Evolutionary conservation across 2,329 filamentous ascomycete species (phyloP).

Genomic region (Penicillium rolfsii): DNA sequence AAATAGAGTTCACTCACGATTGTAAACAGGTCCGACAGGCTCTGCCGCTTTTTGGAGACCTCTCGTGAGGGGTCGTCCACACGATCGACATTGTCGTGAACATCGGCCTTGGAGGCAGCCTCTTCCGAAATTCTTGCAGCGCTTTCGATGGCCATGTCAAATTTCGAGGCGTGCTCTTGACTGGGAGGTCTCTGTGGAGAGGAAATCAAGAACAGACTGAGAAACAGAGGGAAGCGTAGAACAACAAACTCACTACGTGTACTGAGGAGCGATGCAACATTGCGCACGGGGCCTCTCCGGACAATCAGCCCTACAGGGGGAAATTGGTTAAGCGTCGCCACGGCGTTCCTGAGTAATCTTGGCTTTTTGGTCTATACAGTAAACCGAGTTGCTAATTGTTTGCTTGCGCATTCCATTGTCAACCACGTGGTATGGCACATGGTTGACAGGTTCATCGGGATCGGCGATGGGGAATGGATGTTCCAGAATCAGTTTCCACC

Average conservation of each 20-base stretch:
- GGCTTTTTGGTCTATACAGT: neutral
- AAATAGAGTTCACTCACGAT: constrained; percentile 26
- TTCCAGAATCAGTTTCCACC: neutral
- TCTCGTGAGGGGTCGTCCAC: constrained; percentile 14
- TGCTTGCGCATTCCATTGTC: neutral
- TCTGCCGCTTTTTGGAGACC: constrained; percentile 29
- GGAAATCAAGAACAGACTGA: neutral
- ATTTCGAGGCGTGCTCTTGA: neutral
- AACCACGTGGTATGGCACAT: neutral
- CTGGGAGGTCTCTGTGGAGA: neutral
- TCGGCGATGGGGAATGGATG: neutral
- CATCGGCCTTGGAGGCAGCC: constrained; percentile 1
- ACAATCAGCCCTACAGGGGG: neutral
- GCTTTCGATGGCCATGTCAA: constrained; percentile 4
- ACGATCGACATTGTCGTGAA: neutral
- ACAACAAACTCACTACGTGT: neutral
- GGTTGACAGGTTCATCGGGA: neutral
- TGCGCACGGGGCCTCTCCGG: neutral
- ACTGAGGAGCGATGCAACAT: neutral
- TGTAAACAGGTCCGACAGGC: constrained; percentile 33
- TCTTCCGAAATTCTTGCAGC: neutral
- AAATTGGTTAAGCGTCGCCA: neutral
- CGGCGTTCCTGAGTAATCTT: neutral
- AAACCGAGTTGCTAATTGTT: neutral
- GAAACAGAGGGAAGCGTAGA: neutral